A percentile compares a stretch with the other conserved stretches of the same genome.
These are phyloP conservation scores for Elaeis guineensis DNA, from an alignment of 176 grass and related monocot species.

Conservation along the genomic window DNA sequence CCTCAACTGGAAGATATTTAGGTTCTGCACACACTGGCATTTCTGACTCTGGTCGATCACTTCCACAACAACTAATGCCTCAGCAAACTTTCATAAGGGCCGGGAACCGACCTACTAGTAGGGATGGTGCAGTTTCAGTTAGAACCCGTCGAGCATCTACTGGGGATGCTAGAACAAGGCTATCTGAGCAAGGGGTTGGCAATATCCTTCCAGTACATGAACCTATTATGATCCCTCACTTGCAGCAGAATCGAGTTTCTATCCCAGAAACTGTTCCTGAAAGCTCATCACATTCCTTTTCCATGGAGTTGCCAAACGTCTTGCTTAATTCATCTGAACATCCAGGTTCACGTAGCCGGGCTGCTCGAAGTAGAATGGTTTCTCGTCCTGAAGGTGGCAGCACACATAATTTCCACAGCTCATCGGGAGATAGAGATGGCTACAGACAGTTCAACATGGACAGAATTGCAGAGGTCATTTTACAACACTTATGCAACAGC, in stretches of 20 bases:
- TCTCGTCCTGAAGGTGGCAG: constrained; percentile 20
- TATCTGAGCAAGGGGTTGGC: constrained; percentile 22
- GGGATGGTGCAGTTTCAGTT: constrained; percentile 34
- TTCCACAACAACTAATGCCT: constrained; percentile 29
- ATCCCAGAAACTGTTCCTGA: constrained; percentile 16
- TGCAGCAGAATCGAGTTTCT: constrained; percentile 24
- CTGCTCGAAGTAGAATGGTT: constrained; percentile 26
- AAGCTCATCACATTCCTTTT: constrained; percentile 30
- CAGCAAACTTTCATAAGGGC: constrained; percentile 28
- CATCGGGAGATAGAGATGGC: neutral
- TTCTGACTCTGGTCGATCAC: constrained; percentile 26
- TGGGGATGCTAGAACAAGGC: constrained; percentile 22
- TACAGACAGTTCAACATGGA: constrained; percentile 47
- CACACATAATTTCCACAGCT: constrained; percentile 18
- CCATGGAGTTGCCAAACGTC: constrained; percentile 38
- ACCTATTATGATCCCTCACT: constrained; percentile 18
- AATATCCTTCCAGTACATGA: constrained; percentile 25
- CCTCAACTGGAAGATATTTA: constrained; percentile 25
- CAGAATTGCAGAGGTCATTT: constrained; percentile 62
- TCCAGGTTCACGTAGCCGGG: constrained; percentile 22
- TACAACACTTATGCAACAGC: too few relatives aligned
- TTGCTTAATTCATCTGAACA: constrained; percentile 29
- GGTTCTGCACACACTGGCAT: constrained; percentile 23
- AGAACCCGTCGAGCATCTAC: constrained; percentile 24
- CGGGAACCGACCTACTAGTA: constrained; percentile 10